Percentiles rank a stretch among this genome's conserved stretches.
Evolutionary conservation across 2,329 filamentous ascomycete species (phyloP).

Genomic region (Dothistroma pini): DNA sequence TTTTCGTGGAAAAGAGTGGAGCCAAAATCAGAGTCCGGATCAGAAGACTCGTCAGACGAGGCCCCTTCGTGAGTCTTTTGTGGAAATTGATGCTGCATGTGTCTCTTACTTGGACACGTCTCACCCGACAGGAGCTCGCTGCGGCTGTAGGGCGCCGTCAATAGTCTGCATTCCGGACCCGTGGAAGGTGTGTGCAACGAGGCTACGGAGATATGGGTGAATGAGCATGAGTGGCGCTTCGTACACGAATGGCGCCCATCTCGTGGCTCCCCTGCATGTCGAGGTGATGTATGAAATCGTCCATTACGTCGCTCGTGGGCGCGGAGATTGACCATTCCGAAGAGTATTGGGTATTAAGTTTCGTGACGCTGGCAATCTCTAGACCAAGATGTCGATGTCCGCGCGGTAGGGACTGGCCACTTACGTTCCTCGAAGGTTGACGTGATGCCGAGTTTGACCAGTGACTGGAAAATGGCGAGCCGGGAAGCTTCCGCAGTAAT

Average conservation of each 20-base stretch:
- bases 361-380: conserved; percentile 4
- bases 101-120: no score
- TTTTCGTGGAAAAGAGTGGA: no score
- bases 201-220: conserved; percentile 3
- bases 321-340: conserved; percentile 2
- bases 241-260: conserved; percentile 4
- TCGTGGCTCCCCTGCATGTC: not conserved
- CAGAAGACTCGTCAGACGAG: not conserved
- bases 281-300: conserved; percentile 2
- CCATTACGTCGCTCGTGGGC: conserved; percentile 1
- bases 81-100: no score
- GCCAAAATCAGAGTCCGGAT: not conserved
- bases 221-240: not conserved
- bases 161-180: no score
- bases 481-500: conserved; percentile 8
- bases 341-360: conserved; percentile 1
- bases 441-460: not conserved
- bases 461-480: conserved; percentile 5
- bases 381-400: not conserved
- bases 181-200: not conserved
- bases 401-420: not conserved
- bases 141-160: not conserved
- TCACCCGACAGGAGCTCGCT: no score
- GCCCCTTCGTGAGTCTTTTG: no score
- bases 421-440: not conserved